These are phyloP conservation scores for Talaromyces sp. DNA, from an alignment of 2,329 filamentous ascomycete genomes.

Conservation along the genomic window DNA sequence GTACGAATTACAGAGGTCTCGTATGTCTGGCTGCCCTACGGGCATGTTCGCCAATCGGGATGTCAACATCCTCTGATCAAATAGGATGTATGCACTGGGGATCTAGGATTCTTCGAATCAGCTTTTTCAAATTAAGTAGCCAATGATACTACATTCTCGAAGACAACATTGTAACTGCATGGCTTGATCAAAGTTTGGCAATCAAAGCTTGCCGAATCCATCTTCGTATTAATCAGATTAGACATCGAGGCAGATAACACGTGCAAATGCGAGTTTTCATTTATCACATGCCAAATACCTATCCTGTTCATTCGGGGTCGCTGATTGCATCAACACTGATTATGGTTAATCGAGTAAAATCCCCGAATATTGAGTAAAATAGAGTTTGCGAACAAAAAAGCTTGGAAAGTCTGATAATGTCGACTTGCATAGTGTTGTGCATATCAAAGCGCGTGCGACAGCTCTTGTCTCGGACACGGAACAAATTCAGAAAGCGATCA, in stretches of 20 bases:
- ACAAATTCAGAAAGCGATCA: neutral
- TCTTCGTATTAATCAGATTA: neutral
- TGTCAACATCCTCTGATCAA: neutral
- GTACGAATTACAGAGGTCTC: neutral
- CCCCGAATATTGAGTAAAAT: neutral
- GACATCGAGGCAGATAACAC: neutral
- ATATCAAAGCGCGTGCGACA: constrained; percentile 8
- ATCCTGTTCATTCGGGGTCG: neutral
- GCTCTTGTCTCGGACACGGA: constrained; percentile 1
- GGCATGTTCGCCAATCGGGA: constrained; percentile 3
- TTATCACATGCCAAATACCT: neutral
- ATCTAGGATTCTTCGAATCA: constrained; percentile 6
- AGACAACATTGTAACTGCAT: neutral
- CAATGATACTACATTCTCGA: constrained; percentile 5
- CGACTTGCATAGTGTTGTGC: neutral
- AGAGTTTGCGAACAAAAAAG: neutral
- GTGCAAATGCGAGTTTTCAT: neutral
- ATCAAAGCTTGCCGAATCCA: neutral
- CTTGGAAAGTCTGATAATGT: neutral
- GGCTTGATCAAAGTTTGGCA: neutral
- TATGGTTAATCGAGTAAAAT: neutral
- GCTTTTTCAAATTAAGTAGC: neutral
- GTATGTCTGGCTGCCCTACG: constrained; percentile 1
- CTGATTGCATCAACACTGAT: neutral
- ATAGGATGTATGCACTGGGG: neutral